Conservation (phyloP, 345 rosid species). For the Linum usitatissimum region DNA sequence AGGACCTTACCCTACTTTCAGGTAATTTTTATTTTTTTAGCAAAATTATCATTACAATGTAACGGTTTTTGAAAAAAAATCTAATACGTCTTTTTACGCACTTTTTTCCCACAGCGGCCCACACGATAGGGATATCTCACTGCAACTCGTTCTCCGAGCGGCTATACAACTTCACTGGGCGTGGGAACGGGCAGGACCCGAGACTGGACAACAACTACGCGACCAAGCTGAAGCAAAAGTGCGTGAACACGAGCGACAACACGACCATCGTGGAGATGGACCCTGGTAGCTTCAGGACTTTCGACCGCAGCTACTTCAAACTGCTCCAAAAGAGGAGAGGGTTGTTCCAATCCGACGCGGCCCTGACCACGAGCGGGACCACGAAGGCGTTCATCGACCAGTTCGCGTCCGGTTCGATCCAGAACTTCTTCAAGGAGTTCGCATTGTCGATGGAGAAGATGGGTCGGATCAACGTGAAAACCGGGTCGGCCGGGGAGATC, state of each 20-base stretch:
- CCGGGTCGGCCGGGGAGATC: not conserved
- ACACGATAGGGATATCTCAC: slow-evolving; percentile 2
- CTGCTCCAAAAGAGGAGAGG: not conserved
- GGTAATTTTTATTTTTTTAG: not conserved
- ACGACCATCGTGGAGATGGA: slow-evolving; percentile 3
- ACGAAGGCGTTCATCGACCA: not conserved
- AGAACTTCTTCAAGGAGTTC: not conserved
- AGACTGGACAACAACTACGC: not conserved
- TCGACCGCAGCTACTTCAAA: not conserved
- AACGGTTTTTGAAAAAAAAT: too few species aligned
- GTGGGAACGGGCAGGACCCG: not conserved
- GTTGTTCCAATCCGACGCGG: slow-evolving; percentile 2
- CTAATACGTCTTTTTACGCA: not conserved
- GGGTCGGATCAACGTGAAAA: not conserved
- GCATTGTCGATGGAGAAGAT: slow-evolving; percentile 1
- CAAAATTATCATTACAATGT: too few species aligned
- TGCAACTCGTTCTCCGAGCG: not conserved
- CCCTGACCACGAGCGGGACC: not conserved
- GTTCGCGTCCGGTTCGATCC: not conserved
- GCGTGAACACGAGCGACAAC: not conserved
- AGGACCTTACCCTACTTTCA: slow-evolving; percentile 21
- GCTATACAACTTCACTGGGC: slow-evolving; percentile 1
- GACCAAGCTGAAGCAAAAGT: not conserved
- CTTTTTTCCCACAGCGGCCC: not conserved
- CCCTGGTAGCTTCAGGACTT: slow-evolving; percentile 1